Evolutionary conservation across 192 early-diverging fungal species (phyloP).

Genomic region (Phycomyces nitens): DNA sequence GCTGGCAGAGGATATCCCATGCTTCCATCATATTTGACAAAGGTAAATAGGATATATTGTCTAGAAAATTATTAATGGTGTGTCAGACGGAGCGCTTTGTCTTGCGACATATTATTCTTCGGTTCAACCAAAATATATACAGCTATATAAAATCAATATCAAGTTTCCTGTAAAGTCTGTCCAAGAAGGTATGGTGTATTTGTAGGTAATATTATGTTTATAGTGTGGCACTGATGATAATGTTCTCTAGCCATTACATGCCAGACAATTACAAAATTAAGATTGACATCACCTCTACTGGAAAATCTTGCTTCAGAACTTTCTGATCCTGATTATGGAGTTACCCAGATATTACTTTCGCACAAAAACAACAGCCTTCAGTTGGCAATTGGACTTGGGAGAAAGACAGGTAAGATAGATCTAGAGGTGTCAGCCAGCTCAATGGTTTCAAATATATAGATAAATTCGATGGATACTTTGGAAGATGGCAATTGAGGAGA

Average conservation of each 20-base stretch:
- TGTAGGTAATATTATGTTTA: neutral
- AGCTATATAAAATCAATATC: conserved; percentile 21
- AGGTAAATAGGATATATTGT: conserved; percentile 6
- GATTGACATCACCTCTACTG: neutral
- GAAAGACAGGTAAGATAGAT: conserved; percentile 4
- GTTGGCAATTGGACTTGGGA: conserved; percentile 7
- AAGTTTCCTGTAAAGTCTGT: conserved; percentile 22
- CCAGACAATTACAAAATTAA: neutral
- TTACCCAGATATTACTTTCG: conserved; percentile 20
- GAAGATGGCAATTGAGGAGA: conserved; percentile 18
- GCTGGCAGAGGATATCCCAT: conserved; percentile 35
- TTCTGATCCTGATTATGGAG: neutral
- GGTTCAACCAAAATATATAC: conserved; percentile 22
- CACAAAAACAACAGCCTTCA: neutral
- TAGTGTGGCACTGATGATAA: neutral
- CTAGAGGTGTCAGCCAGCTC: too few species aligned
- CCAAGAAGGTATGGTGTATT: conserved; percentile 20
- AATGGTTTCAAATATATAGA: neutral
- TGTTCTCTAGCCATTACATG: neutral
- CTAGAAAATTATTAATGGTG: too few species aligned
- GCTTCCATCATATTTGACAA: conserved; percentile 26
- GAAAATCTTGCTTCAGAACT: neutral
- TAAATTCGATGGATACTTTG: conserved; percentile 11
- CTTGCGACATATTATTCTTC: conserved; percentile 29
- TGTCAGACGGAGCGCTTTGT: conserved; percentile 21